phyloP scores from a whole-genome alignment of 2,329 filamentous ascomycete genomes.

The Pseudocercospora fuligena region DNA sequence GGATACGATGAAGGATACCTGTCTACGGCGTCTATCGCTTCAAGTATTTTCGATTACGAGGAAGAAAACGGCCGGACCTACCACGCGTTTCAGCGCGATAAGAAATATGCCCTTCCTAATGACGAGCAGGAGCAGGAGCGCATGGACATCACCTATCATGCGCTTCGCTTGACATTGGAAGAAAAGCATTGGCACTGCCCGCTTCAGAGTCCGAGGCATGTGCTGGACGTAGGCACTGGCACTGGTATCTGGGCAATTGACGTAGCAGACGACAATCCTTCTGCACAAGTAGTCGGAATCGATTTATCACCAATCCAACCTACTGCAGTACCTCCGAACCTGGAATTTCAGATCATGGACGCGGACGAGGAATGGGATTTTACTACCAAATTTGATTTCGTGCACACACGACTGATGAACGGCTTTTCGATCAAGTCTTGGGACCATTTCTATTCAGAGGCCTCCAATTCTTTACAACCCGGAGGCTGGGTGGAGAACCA shows the following conservation, averaged over 20 bases:
- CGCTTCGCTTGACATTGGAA: constrained; percentile 33
- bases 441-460: constrained; percentile 34
- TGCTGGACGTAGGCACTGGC: constrained; percentile 57
- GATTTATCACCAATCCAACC: constrained; percentile 41
- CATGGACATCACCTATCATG: constrained; percentile 37
- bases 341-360: constrained; percentile 31
- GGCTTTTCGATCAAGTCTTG: constrained; percentile 38
- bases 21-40: constrained; percentile 35
- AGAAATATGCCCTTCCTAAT: constrained; percentile 35
- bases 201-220: constrained; percentile 41
- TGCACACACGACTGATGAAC: constrained; percentile 38
- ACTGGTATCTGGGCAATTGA: constrained; percentile 40
- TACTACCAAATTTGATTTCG: constrained; percentile 36
- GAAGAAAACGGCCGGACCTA: constrained; percentile 31
- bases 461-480: constrained; percentile 35
- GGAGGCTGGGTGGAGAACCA: constrained; percentile 49
- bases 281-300: constrained; percentile 34
- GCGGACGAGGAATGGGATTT: constrained; percentile 32
- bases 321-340: constrained; percentile 29
- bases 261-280: constrained; percentile 35
- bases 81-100: constrained; percentile 37
- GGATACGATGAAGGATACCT: constrained; percentile 33
- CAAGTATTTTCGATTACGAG: constrained; percentile 40
- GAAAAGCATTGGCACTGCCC: constrained; percentile 30
- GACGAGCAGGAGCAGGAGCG: constrained; percentile 38